Conservation (phyloP, 2,329 filamentous ascomycete genomes). For the Talaromyces piceae region DNA sequence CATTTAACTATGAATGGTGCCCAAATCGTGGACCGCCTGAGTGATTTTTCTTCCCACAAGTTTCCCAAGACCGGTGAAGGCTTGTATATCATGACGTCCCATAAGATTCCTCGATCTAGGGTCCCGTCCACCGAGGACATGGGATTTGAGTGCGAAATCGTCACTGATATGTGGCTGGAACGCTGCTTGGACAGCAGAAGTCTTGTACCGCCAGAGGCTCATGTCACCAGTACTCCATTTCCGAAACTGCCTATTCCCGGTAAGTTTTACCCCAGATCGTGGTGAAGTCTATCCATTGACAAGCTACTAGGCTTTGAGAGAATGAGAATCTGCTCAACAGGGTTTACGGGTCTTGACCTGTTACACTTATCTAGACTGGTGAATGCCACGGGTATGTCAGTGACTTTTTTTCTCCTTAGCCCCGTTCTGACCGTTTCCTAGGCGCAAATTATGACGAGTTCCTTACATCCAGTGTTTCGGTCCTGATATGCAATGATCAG, state of each 20-base stretch:
- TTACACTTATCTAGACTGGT: slow-evolving; percentile 75
- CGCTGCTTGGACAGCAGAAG: slow-evolving; percentile 71
- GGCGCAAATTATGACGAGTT: slow-evolving; percentile 74
- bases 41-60: slow-evolving; percentile 26
- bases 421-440: slow-evolving; percentile 22
- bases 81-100: slow-evolving; percentile 34
- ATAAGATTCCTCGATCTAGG: slow-evolving; percentile 25
- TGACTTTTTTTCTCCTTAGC: background rate
- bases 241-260: slow-evolving; percentile 58
- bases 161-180: slow-evolving; percentile 94
- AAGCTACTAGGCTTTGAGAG: slow-evolving; percentile 50
- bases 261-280: slow-evolving; percentile 16
- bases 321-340: slow-evolving; percentile 71
- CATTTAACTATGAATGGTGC: slow-evolving; percentile 37
- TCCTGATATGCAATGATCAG: slow-evolving; percentile 63
- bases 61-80: slow-evolving; percentile 27
- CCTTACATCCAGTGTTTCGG: slow-evolving; percentile 61
- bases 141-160: slow-evolving; percentile 40
- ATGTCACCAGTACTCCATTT: slow-evolving; percentile 73
- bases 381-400: slow-evolving; percentile 55
- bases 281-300: slow-evolving; percentile 12
- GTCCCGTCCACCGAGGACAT: slow-evolving; percentile 34
- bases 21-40: slow-evolving; percentile 26
- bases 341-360: slow-evolving; percentile 76
- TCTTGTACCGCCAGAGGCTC: slow-evolving; percentile 60